Evolutionary conservation across 306 rosid genomes (phyloP), one percentile per base, ranked within the genome.

Genomic region (Cucurbita moschata): DNA sequence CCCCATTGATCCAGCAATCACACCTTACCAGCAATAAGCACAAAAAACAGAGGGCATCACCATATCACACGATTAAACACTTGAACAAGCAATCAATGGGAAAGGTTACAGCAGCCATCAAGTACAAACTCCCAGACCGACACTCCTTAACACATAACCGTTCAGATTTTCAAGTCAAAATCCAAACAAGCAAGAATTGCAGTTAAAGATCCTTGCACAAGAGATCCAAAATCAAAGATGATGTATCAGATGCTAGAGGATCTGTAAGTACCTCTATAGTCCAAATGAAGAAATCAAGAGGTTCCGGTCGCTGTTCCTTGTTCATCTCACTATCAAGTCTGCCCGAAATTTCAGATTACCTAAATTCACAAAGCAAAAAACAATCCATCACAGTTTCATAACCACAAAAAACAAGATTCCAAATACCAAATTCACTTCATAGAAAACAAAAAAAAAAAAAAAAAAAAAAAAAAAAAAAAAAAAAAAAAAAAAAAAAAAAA

Each of bases 251-350:
- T 59, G 61, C 38, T 55, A 70, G 7, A 23, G 59, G 63, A 14
- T 39, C 7, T 47, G 77, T 77, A 73, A 37, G 44, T 81, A 94
- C 99, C 99, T 91, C 97, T 78, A 94, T 97, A 75, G 97, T 94
- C 99, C 99, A 94, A 84, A 94, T 91, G 88, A 94, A 94, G 91
- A 94, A 94, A 91, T 91, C 99, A 77, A 94, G 94, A 67, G 99
- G 97, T 88, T 94, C 99, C 15, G 99, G 99, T 77, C 83, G 86
- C 75, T 85, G 95, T 76, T 89, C 90, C 85, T 81, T 89, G 88
- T 79, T 88, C 96, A 85, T 91, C 85, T 84, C 87, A 85, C 87
- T 79, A 79, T 81, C 85, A 87, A 79, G 71, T 67, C 71, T 51
- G 72, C 79, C 77, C 52, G 72, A 65, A 30, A 82, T 68, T 16